These are phyloP conservation scores for Echria macrotheca DNA, from an alignment of 495 filamentous ascomycete genomes.

Conservation along the genomic window DNA sequence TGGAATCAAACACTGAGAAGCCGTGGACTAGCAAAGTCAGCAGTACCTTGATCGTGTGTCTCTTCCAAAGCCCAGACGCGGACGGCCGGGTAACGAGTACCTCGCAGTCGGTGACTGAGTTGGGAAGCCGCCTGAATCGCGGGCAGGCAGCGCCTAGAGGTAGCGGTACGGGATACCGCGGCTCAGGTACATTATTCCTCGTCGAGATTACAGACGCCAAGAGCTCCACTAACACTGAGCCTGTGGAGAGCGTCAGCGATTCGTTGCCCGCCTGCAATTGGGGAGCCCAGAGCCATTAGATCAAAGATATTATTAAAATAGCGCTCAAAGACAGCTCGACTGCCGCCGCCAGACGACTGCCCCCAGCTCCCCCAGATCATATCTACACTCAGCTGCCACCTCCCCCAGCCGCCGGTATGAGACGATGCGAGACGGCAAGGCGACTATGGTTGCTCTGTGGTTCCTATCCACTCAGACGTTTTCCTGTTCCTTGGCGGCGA, in stretches of 20 bases:
- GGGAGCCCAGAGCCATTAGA: slow-evolving; percentile 12
- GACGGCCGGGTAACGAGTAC: slow-evolving; percentile 8
- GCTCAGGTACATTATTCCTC: not conserved
- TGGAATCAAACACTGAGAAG: no score
- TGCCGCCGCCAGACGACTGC: not conserved
- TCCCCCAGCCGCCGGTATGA: no score
- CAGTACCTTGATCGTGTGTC: not conserved
- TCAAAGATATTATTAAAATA: slow-evolving; percentile 15
- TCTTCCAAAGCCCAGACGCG: no score
- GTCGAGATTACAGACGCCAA: slow-evolving; percentile 18
- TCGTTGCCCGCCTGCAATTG: slow-evolving; percentile 10
- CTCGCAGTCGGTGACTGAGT: slow-evolving; percentile 17
- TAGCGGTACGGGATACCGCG: slow-evolving; percentile 3
- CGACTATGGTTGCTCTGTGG: no score
- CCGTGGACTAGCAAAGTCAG: no score
- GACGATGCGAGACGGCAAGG: no score
- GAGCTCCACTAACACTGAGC: slow-evolving; percentile 9
- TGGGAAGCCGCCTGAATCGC: slow-evolving; percentile 22
- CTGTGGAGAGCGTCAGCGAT: slow-evolving; percentile 6
- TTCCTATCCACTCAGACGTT: no score
- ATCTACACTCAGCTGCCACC: no score
- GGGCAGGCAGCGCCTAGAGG: not conserved
- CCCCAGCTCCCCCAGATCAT: not conserved
- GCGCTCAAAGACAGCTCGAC: no score
- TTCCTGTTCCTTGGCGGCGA: no score